Evolutionary conservation across 768 basidiomycete species (phyloP).

Genomic region (Hygrophorus russula): DNA sequence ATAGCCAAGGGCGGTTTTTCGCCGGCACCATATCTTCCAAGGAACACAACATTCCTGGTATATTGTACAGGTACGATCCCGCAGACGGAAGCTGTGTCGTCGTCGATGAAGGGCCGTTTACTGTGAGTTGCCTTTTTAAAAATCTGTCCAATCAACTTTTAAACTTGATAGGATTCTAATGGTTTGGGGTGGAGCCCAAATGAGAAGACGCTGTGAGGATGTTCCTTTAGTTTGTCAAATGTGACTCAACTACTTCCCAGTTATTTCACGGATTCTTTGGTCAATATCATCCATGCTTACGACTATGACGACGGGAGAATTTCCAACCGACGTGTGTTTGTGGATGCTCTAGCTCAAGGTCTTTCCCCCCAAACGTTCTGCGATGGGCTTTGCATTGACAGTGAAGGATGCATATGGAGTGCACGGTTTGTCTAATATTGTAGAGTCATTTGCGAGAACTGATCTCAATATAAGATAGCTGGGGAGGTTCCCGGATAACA

Average conservation of each 20-base stretch:
- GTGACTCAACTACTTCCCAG: conserved; percentile 20
- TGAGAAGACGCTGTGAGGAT: conserved; percentile 44
- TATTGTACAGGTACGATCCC: conserved; percentile 51
- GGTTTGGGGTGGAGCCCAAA: conserved; percentile 57
- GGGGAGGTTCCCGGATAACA: conserved; percentile 52
- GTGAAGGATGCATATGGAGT: conserved; percentile 55
- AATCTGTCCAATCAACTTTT: conserved; percentile 3
- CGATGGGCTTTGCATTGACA: conserved; percentile 59
- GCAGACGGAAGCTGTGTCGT: conserved; percentile 30
- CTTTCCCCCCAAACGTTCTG: conserved; percentile 39
- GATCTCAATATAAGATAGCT: conserved; percentile 24
- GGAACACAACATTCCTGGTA: conserved; percentile 39
- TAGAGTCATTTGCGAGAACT: background rate
- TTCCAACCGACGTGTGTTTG: conserved; percentile 42
- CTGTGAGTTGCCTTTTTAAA: conserved; percentile 29
- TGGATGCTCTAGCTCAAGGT: conserved; percentile 46
- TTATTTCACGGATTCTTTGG: conserved; percentile 60
- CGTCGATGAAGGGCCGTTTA: conserved; percentile 56
- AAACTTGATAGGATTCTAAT: conserved; percentile 39
- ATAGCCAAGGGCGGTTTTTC: conserved; percentile 51
- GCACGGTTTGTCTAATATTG: conserved; percentile 26
- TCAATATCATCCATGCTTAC: conserved; percentile 58
- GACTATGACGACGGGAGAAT: conserved; percentile 51
- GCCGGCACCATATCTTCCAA: conserved; percentile 51
- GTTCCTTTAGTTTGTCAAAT: conserved; percentile 1